A percentile compares a stretch with the other conserved stretches of the same genome.
Evolutionary conservation across 2,329 filamentous ascomycete species (phyloP).

Genomic region (Drechslerella coelobrocha): DNA sequence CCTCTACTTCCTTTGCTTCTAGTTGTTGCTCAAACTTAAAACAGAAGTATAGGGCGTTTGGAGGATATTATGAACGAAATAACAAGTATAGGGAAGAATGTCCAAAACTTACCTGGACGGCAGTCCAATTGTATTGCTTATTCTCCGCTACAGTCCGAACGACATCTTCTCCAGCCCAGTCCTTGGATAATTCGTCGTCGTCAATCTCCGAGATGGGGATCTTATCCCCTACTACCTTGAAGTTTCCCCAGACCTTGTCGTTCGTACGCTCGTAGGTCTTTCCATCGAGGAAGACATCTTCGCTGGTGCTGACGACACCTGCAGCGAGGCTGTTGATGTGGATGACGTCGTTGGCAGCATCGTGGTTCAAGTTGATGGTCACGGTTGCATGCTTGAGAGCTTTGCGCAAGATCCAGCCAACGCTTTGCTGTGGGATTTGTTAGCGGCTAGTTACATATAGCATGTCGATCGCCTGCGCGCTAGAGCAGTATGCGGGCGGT

Average conservation of each 20-base stretch:
- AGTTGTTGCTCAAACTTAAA: too few species aligned
- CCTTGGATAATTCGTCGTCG: conserved; percentile 66
- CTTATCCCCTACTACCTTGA: conserved; percentile 68
- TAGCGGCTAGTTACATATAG: too few species aligned
- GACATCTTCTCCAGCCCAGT: conserved; percentile 67
- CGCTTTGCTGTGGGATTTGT: conserved; percentile 65
- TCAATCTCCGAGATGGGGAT: conserved; percentile 60
- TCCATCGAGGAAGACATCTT: conserved; percentile 65
- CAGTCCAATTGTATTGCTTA: conserved; percentile 63
- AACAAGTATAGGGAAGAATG: background rate
- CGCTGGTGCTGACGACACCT: conserved; percentile 72
- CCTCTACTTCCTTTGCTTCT: too few species aligned
- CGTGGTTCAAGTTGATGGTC: conserved; percentile 62
- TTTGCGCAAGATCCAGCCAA: conserved; percentile 76
- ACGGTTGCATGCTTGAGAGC: conserved; percentile 73
- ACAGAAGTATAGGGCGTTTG: too few species aligned
- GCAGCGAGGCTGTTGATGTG: conserved; percentile 75
- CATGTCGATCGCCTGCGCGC: too few species aligned
- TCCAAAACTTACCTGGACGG: conserved; percentile 61
- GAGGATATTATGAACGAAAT: too few species aligned
- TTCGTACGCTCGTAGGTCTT: conserved; percentile 64
- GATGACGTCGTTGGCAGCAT: conserved; percentile 66
- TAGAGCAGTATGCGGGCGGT: conserved; percentile 18
- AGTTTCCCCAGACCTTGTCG: conserved; percentile 80
- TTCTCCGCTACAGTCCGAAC: conserved; percentile 64